Conservation (phyloP, 2,329 filamentous ascomycete genomes). For the Aspergillus vadensis region DNA sequence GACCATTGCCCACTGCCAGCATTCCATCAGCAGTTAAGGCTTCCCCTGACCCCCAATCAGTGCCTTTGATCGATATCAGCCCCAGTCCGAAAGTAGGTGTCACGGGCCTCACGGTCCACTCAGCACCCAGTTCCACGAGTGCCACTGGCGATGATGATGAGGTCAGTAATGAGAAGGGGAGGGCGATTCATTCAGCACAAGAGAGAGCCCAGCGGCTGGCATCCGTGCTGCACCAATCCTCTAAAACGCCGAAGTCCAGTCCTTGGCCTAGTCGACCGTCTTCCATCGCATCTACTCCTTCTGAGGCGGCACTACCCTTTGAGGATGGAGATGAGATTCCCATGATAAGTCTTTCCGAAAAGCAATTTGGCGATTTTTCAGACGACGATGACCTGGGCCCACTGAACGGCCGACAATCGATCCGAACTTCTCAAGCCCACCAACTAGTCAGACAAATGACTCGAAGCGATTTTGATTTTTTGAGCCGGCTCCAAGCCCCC, state of each 20-base stretch:
- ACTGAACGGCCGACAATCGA: conserved; percentile 30
- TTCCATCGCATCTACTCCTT: conserved; percentile 34
- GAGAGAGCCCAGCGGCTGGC: conserved; percentile 38
- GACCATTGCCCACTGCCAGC: conserved; percentile 37
- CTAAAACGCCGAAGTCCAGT: conserved; percentile 34
- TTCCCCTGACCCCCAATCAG: conserved; percentile 24
- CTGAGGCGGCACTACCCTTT: conserved; percentile 27
- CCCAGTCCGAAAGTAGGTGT: conserved; percentile 32
- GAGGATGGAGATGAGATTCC: conserved; percentile 40
- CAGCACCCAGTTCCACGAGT: conserved; percentile 26
- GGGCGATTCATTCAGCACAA: conserved; percentile 37
- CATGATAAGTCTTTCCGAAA: conserved; percentile 38
- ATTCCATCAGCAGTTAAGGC: conserved; percentile 38
- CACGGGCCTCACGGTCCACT: conserved; percentile 31
- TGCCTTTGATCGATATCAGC: conserved; percentile 30
- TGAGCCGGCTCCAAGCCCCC: conserved; percentile 36
- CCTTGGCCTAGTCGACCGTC: conserved; percentile 31
- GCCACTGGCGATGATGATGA: conserved; percentile 28
- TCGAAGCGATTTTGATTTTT: conserved; percentile 34
- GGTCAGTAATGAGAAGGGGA: conserved; percentile 39
- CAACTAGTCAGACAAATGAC: conserved; percentile 42
- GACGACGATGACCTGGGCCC: conserved; percentile 36
- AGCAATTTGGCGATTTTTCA: conserved; percentile 32
- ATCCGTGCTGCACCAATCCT: conserved; percentile 35
- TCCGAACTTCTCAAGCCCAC: conserved; percentile 35